These are phyloP conservation scores for Pleurotus pulmonarius DNA, from an alignment of 768 basidiomycete species.

Conservation along the genomic window DNA sequence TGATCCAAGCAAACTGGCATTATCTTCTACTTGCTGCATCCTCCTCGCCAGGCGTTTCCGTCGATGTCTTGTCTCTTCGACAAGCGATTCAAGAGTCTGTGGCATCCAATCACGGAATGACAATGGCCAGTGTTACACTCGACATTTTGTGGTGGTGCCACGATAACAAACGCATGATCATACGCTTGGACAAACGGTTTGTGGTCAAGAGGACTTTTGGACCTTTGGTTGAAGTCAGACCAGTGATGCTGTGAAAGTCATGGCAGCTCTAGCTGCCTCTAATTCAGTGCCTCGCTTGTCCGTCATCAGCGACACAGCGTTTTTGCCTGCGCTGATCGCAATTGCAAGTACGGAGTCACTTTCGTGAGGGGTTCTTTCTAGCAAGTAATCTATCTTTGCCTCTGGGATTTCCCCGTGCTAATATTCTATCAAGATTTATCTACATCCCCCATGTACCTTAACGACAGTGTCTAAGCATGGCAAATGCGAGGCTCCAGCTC, in stretches of 20 bases:
- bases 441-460: too few relatives aligned
- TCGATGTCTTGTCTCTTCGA: conserved; percentile 36
- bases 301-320: conserved; percentile 34
- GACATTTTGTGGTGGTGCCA: conserved; percentile 56
- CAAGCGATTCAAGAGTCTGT: conserved; percentile 56
- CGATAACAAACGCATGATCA: conserved; percentile 33
- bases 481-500: too few relatives aligned
- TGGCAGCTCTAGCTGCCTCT: conserved; percentile 29
- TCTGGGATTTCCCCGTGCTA: too few relatives aligned
- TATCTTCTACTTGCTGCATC: conserved; percentile 18
- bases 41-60: conserved; percentile 32
- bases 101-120: conserved; percentile 50
- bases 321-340: conserved; percentile 34
- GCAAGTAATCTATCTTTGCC: too few relatives aligned
- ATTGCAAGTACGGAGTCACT: too few relatives aligned
- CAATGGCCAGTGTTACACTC: conserved; percentile 45
- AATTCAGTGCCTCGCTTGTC: conserved; percentile 27
- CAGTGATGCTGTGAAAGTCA: conserved; percentile 31
- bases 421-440: too few relatives aligned
- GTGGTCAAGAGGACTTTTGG: conserved; percentile 8
- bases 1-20: not conserved
- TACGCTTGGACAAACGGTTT: conserved; percentile 40
- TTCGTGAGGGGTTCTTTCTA: too few relatives aligned
- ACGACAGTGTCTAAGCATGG: too few relatives aligned
- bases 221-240: not conserved